A percentile compares a stretch with the other conserved stretches of the same genome.
Evolutionary conservation across 371 early-diverging fungal genomes (phyloP).

Genomic region (Cokeromyces recurvatus): DNA sequence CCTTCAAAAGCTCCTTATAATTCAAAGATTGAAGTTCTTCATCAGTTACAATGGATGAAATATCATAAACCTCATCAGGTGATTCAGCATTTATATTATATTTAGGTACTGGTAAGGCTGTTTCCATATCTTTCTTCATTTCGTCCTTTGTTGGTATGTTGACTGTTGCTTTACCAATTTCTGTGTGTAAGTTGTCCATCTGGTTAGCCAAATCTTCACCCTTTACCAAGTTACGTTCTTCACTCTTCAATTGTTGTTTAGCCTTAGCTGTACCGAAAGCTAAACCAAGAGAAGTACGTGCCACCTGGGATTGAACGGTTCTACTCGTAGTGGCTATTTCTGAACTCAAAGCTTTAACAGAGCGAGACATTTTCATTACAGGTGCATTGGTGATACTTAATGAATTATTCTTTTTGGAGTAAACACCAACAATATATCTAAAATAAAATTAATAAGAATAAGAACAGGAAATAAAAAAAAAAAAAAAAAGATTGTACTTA

Average conservation of each 20-base stretch:
- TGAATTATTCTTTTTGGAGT: conserved; percentile 57
- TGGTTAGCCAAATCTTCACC: conserved; percentile 52
- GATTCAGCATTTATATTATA: conserved; percentile 61
- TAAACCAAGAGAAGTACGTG: conserved; percentile 76
- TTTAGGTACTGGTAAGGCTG: conserved; percentile 68
- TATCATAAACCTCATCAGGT: conserved; percentile 71
- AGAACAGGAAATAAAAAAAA: not conserved
- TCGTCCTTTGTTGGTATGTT: conserved; percentile 48
- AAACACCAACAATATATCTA: conserved; percentile 78
- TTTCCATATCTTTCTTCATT: conserved; percentile 46
- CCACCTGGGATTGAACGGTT: conserved; percentile 24
- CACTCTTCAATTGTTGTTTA: conserved; percentile 70
- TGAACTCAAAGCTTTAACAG: conserved; percentile 58
- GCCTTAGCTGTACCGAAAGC: conserved; percentile 90
- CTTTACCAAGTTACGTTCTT: conserved; percentile 78
- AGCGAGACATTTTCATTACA: conserved; percentile 59
- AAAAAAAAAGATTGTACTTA: conserved; percentile 15
- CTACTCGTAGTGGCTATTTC: not conserved
- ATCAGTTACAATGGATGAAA: conserved; percentile 62
- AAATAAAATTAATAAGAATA: not conserved
- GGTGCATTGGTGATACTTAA: conserved; percentile 66
- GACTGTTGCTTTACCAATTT: conserved; percentile 54
- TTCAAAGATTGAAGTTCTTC: conserved; percentile 57
- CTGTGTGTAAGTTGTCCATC: conserved; percentile 50
- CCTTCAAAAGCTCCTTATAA: conserved; percentile 50